Percentiles rank a stretch among this genome's conserved stretches.
phyloP scores from a whole-genome alignment of 2,329 filamentous ascomycete species.

The Aureobasidium pullulans region DNA sequence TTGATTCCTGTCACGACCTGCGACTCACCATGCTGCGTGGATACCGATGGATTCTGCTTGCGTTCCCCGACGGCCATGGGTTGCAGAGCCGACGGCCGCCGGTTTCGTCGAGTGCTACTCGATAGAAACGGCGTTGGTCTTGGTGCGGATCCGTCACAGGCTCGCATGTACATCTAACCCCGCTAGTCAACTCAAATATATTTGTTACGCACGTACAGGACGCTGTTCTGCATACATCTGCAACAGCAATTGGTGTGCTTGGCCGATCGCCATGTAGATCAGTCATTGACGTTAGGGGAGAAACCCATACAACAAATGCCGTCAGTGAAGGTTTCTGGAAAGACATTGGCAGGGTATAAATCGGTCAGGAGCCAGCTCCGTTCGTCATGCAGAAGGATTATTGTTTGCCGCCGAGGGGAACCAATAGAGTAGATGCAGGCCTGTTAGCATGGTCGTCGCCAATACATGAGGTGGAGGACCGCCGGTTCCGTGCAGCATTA shows the following conservation, averaged over 20 bases:
- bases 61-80: background rate
- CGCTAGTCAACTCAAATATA: constrained; percentile 2
- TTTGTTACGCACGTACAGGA: constrained; percentile 3
- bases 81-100: background rate
- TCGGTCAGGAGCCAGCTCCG: background rate
- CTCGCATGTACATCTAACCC: constrained; percentile 3
- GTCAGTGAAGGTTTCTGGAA: background rate
- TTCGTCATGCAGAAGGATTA: background rate
- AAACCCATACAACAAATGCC: background rate
- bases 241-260: background rate
- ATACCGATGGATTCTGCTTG: background rate
- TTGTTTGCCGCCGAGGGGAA: background rate
- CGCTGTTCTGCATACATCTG: background rate
- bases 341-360: background rate
- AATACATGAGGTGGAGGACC: background rate
- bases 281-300: background rate
- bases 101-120: background rate
- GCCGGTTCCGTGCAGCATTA: background rate
- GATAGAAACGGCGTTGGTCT: constrained; percentile 8
- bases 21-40: background rate
- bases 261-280: background rate
- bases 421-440: background rate
- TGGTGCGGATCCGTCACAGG: constrained; percentile 6
- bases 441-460: background rate
- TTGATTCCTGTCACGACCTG: background rate